Evolutionary conservation across 352 stramenopile genomes (phyloP).

Genomic region (Elongisporangium undulatum): DNA sequence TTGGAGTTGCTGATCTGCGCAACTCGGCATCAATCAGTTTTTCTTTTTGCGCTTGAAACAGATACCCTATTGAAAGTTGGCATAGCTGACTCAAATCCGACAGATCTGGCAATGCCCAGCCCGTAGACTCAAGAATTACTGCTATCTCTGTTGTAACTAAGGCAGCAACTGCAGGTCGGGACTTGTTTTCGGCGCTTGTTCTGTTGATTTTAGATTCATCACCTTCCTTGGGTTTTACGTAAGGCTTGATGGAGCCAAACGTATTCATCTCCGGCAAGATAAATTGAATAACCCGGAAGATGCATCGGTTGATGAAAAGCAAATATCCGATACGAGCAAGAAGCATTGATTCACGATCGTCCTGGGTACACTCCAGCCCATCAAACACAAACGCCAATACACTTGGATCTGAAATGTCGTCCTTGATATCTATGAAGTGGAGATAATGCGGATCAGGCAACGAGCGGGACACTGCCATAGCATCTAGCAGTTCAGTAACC

Average conservation of each 20-base stretch:
- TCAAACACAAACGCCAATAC: background rate
- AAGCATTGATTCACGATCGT: background rate
- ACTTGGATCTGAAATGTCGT: background rate
- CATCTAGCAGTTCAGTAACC: background rate
- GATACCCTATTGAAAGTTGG: slow-evolving; percentile 9
- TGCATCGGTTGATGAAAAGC: slow-evolving; percentile 37
- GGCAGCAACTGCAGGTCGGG: background rate
- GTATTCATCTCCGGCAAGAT: slow-evolving; percentile 13
- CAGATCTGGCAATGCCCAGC: slow-evolving; percentile 17
- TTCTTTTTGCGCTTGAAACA: slow-evolving; percentile 41
- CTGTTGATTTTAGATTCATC: background rate
- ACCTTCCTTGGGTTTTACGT: background rate
- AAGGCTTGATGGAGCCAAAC: background rate
- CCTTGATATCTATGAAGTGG: background rate
- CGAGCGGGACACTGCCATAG: background rate
- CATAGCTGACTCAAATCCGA: slow-evolving; percentile 14
- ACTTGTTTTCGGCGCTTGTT: background rate
- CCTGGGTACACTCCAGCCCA: background rate
- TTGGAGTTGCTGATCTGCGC: slow-evolving; percentile 11
- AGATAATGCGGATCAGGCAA: background rate
- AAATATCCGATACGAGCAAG: slow-evolving; percentile 30
- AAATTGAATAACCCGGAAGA: slow-evolving; percentile 33
- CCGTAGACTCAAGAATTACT: slow-evolving; percentile 15
- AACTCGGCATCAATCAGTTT: slow-evolving; percentile 26
- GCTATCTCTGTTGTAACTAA: slow-evolving; percentile 9